Evolutionary conservation across 23 red algal species (phyloP).

Genomic region (Agarophyton chilense): DNA sequence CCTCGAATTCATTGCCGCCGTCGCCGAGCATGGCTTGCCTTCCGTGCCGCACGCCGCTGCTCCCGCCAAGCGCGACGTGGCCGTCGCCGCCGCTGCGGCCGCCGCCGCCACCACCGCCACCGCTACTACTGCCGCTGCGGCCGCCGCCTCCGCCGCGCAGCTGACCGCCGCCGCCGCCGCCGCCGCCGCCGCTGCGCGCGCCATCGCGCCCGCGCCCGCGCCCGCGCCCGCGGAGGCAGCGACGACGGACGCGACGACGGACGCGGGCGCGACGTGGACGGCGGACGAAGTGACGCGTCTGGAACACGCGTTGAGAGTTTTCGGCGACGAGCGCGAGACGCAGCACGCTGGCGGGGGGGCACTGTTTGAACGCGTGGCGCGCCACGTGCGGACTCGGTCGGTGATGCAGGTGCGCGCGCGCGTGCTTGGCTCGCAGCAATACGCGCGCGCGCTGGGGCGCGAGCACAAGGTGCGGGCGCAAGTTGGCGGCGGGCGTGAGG

Average conservation of each 20-base stretch:
- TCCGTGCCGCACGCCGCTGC: not conserved
- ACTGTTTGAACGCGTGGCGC: conserved; percentile 56
- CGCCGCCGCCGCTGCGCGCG: not conserved
- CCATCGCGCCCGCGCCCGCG: not conserved
- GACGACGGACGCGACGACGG: not conserved
- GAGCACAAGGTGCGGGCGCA: not conserved
- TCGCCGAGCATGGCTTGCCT: conserved; percentile 65
- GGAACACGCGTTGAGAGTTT: conserved; percentile 56
- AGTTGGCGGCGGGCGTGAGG: not conserved
- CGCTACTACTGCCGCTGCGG: not conserved
- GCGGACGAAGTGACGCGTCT: conserved; percentile 73
- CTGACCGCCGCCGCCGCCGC: too few species aligned
- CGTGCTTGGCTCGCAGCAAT: not conserved
- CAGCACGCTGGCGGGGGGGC: too few species aligned
- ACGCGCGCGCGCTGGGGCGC: not conserved
- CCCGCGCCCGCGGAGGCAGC: not conserved
- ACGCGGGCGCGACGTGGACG: conserved; percentile 46
- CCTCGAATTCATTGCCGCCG: conserved; percentile 66
- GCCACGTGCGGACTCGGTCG: conserved; percentile 71
- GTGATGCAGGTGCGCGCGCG: conserved; percentile 57
- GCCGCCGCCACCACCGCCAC: not conserved
- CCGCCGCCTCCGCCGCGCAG: too few species aligned
- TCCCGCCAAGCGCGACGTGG: not conserved
- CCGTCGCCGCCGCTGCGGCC: not conserved
- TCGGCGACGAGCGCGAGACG: conserved; percentile 31